Percentiles rank a stretch among this genome's conserved stretches.
phyloP scores from a whole-genome alignment of 2,329 filamentous ascomycete genomes.

The Trichoderma harzianum region DNA sequence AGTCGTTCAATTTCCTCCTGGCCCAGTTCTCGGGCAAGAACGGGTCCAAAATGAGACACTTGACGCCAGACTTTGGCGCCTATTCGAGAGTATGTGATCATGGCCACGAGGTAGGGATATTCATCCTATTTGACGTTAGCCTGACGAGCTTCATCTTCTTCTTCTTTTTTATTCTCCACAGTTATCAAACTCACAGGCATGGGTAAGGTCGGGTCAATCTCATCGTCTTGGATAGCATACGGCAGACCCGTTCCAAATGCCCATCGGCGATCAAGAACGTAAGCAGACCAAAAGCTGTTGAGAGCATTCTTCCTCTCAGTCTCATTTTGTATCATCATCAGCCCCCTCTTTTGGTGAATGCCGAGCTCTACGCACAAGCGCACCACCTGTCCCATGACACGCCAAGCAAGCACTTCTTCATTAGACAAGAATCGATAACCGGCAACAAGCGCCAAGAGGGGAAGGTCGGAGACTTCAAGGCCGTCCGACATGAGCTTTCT shows the following conservation, averaged over 20 bases:
- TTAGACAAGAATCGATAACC: conserved; percentile 81
- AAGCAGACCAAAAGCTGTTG: conserved; percentile 81
- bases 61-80: conserved; percentile 84
- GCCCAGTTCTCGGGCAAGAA: conserved; percentile 60
- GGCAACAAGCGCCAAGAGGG: conserved; percentile 50
- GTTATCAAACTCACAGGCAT: conserved; percentile 62
- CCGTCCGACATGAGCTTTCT: conserved; percentile 57
- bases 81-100: conserved; percentile 81
- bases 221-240: conserved; percentile 78
- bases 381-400: conserved; percentile 78
- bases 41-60: conserved; percentile 64
- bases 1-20: conserved; percentile 74
- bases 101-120: conserved; percentile 71
- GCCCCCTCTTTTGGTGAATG: conserved; percentile 73
- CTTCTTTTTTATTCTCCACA: too few relatives aligned
- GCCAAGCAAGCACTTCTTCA: conserved; percentile 82
- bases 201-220: conserved; percentile 76
- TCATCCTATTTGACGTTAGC: conserved; percentile 38
- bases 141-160: not conserved
- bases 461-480: conserved; percentile 45
- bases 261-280: conserved; percentile 82
- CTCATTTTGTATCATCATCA: conserved; percentile 66
- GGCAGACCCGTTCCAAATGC: conserved; percentile 86
- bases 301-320: conserved; percentile 65
- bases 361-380: conserved; percentile 78